Conservation (phyloP, 2,329 filamentous ascomycete species). For the Phialophora verrucosa region DNA sequence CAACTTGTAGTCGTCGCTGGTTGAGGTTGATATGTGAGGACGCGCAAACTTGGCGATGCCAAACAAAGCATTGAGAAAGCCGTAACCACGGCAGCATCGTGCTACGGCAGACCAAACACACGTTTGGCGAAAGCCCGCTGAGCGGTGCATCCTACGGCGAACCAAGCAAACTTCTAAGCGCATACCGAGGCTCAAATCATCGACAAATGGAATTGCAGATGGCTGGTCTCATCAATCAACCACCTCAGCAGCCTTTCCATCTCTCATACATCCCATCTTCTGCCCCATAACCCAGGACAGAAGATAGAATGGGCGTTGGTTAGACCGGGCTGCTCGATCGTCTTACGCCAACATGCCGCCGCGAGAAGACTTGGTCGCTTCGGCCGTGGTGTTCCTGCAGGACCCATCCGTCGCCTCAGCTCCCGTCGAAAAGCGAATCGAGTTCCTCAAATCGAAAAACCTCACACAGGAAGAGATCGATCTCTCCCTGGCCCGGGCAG, state of each 20-base stretch:
- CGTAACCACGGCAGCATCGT: neutral
- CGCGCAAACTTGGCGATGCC: neutral
- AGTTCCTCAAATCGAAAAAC: constrained; percentile 95
- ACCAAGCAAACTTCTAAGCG: neutral
- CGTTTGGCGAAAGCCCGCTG: neutral
- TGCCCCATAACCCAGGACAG: neutral
- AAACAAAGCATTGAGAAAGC: neutral
- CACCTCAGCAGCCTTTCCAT: neutral
- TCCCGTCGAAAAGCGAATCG: constrained; percentile 88
- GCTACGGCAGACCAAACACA: neutral
- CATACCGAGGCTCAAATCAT: constrained; percentile 3
- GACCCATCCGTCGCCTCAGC: constrained; percentile 90
- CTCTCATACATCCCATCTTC: neutral
- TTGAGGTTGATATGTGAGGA: neutral
- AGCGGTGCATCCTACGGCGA: neutral
- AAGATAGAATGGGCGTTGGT: neutral
- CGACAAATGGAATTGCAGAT: constrained; percentile 2
- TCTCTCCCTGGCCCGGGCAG: constrained; percentile 72
- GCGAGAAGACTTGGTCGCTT: constrained; percentile 89
- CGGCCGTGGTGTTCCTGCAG: constrained; percentile 82
- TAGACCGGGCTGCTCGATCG: neutral
- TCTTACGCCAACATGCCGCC: constrained; percentile 67
- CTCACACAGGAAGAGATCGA: constrained; percentile 95
- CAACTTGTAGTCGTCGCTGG: neutral
- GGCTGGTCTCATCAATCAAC: constrained; percentile 10